Base-by-base conservation (phyloP, 371 early-diverging fungal genomes). In the Dichotomocladium elegans region DNA sequence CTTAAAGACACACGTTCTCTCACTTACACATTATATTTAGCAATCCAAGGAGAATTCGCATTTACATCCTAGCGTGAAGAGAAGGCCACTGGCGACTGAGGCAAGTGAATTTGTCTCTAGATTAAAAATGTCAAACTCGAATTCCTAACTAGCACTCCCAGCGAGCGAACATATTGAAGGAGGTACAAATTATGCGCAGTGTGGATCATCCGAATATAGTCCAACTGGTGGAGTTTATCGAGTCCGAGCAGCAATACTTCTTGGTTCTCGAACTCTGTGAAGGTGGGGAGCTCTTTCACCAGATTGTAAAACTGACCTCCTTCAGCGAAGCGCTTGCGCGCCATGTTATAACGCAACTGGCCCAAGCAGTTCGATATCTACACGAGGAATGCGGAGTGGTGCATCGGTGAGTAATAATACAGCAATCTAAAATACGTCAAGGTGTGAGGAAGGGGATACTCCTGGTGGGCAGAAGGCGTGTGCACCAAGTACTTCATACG, bases 231-330 rank as follows among this genome's bases (percentile, higher is more conserved):
- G 82, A 81, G 10, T 82, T 83, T 53, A 67, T 74, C 34, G 88
- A 88, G 60, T 66, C 64, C 30, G 75, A 80, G 33, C 70, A 74
- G 51, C 62, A 87, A 61, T 92, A 86, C 62, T 91, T 85, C 53
- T 58, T 97, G n/a, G 79, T 94, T 4, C 78, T 95, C 63, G 96
- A 95, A 62, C 77, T 88, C 14, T 87, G 87, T 37, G 74, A 82
- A 33, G 93, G 92, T 33, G 95, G 94, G 33, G 94, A 94, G 69
- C 72, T 94, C 40, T 94, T 92, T 57, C 86, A 92, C 68, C 80
- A 85, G 30, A 84, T 94, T 28, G 89, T 91, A 28, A 81, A 85
- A 49, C 64, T 89, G 53, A 90, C 90, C 4, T 90, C 87, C 60
- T 81, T 92, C 27, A 85, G 87, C 42, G 91, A 92, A 65, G 74